Conservation (phyloP, 2,329 filamentous ascomycete species). For the Dactylellina leptospora region DNA sequence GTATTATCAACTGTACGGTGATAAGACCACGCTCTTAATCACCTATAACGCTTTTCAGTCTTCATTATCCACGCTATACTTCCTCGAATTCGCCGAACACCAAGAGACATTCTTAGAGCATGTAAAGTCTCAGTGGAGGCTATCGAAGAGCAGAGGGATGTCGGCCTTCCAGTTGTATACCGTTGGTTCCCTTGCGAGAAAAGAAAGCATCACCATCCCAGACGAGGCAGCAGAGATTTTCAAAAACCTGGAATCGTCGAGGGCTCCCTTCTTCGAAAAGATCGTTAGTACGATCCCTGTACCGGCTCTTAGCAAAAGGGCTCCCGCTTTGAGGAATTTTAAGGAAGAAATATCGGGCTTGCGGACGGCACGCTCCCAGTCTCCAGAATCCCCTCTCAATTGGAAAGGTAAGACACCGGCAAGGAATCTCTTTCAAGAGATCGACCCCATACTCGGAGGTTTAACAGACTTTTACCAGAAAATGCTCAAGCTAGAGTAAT, state of each 20-base stretch:
- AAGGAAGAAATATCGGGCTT: conserved; percentile 28
- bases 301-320: conserved; percentile 25
- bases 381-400: neutral
- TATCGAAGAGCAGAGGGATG: conserved; percentile 29
- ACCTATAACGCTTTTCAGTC: conserved; percentile 45
- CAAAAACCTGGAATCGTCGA: conserved; percentile 4
- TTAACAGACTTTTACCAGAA: conserved; percentile 45
- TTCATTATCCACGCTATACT: conserved; percentile 27
- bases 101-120: conserved; percentile 32
- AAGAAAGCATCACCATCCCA: conserved; percentile 32
- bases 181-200: conserved; percentile 23
- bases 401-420: conserved; percentile 13
- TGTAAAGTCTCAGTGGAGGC: conserved; percentile 22
- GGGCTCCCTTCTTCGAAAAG: conserved; percentile 10
- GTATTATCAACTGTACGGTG: conserved; percentile 36
- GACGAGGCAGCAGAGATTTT: conserved; percentile 20
- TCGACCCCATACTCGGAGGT: conserved; percentile 37
- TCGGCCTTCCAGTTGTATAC: conserved; percentile 30
- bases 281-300: conserved; percentile 23
- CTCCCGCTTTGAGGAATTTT: conserved; percentile 26
- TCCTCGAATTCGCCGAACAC: conserved; percentile 32
- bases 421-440: conserved; percentile 31
- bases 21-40: conserved; percentile 26
- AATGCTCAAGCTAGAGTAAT: conserved; percentile 23
- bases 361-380: neutral